Conservation (phyloP, 2,329 filamentous ascomycete species). For the Elsinoe fawcettii region DNA sequence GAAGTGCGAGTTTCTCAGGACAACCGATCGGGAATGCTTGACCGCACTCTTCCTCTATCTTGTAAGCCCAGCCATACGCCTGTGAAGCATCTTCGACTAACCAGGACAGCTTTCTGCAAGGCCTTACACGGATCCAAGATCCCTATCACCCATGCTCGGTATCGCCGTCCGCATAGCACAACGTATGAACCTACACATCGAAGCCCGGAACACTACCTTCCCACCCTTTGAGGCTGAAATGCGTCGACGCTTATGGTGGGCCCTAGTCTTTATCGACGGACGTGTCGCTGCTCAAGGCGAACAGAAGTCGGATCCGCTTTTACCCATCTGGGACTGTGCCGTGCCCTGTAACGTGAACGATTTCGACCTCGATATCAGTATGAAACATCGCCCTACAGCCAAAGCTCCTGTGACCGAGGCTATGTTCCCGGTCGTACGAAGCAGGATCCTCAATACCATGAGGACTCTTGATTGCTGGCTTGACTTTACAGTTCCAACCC, state of each 20-base stretch:
- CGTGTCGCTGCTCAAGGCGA: conserved; percentile 61
- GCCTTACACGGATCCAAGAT: conserved; percentile 53
- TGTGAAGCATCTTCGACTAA: conserved; percentile 24
- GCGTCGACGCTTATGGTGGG: conserved; percentile 67
- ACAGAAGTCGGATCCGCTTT: conserved; percentile 32
- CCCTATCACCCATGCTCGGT: conserved; percentile 55
- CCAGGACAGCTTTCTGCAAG: conserved; percentile 46
- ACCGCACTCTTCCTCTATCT: conserved; percentile 49
- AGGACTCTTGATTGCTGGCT: conserved; percentile 37
- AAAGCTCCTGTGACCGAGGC: conserved; percentile 34
- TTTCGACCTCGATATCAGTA: conserved; percentile 33
- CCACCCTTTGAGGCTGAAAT: conserved; percentile 57
- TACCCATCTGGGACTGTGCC: conserved; percentile 39
- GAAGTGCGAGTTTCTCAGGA: conserved; percentile 37
- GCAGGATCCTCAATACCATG: conserved; percentile 36
- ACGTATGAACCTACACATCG: conserved; percentile 60
- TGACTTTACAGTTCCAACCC: conserved; percentile 38
- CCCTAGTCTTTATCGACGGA: conserved; percentile 59
- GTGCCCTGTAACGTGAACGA: conserved; percentile 38
- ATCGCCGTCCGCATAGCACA: conserved; percentile 61
- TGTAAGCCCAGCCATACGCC: conserved; percentile 31
- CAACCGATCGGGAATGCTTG: conserved; percentile 38
- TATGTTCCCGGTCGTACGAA: conserved; percentile 38
- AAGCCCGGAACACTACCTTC: conserved; percentile 43
- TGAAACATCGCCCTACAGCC: conserved; percentile 29